Evolutionary conservation across 169 alveolate species (phyloP).

Genomic region (Plasmodium gallinaceum): DNA sequence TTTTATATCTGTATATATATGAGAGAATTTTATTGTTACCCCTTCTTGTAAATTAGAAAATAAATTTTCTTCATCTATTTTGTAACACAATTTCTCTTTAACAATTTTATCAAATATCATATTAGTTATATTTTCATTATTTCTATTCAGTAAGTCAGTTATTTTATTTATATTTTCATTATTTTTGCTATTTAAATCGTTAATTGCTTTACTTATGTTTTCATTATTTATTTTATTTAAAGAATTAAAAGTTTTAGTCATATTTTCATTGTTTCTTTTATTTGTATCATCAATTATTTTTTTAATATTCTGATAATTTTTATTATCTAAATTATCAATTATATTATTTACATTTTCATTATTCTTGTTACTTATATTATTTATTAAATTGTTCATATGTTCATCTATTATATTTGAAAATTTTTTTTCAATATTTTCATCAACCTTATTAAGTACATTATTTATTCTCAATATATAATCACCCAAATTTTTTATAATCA

Average conservation of each 20-base stretch:
- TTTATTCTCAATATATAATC: background rate
- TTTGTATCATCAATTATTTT: constrained; percentile 2
- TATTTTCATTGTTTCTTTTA: background rate
- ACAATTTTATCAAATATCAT: background rate
- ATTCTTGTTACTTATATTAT: background rate
- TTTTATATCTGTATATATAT: background rate
- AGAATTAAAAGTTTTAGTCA: background rate
- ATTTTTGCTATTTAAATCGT: background rate
- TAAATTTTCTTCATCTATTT: background rate
- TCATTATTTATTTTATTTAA: too few species aligned
- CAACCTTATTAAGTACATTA: background rate
- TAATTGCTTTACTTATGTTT: background rate
- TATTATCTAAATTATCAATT: background rate
- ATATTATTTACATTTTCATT: background rate
- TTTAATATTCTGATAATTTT: background rate
- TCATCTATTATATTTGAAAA: background rate
- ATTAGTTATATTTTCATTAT: constrained; percentile 1
- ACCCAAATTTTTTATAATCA: background rate
- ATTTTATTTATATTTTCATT: constrained; percentile 5
- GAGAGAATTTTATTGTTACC: background rate
- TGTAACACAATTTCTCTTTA: background rate
- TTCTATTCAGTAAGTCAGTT: background rate
- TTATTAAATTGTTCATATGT: background rate
- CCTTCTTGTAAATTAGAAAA: constrained; percentile 1
- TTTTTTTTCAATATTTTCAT: background rate